These are phyloP conservation scores for Dactylonectria estremocensis DNA, from an alignment of 2,329 filamentous ascomycete genomes.

Conservation along the genomic window DNA sequence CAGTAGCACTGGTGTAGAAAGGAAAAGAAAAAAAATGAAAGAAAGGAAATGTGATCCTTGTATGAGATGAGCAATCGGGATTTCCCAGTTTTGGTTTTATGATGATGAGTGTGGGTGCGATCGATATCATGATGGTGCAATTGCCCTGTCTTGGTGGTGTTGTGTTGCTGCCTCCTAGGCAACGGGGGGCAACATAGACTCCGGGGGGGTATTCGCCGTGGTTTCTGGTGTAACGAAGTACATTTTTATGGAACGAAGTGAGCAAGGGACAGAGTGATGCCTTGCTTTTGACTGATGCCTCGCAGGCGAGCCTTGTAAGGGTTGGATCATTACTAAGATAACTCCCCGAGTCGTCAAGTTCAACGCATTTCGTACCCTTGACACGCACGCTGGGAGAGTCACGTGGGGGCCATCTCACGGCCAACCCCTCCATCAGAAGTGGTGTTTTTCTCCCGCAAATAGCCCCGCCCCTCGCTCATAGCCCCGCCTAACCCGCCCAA, in stretches of 20 bases:
- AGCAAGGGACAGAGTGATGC: constrained; percentile 6
- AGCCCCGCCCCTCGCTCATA: constrained; percentile 44
- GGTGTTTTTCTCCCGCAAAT: constrained; percentile 53
- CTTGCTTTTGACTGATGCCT: constrained; percentile 8
- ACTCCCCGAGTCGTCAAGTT: too few relatives aligned
- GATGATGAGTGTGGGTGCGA: constrained; percentile 11
- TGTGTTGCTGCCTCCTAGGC: constrained; percentile 1
- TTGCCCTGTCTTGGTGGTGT: not conserved
- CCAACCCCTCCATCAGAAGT: constrained; percentile 53
- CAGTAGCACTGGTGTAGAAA: constrained; percentile 52
- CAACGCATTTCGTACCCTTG: constrained; percentile 21
- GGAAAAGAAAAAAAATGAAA: constrained; percentile 36
- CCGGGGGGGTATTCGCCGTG: not conserved
- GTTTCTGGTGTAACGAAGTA: too few relatives aligned
- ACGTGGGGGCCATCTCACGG: constrained; percentile 52
- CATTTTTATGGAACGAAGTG: too few relatives aligned
- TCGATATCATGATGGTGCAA: constrained; percentile 23
- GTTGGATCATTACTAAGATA: too few relatives aligned
- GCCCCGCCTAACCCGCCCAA: constrained; percentile 30
- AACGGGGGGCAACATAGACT: not conserved
- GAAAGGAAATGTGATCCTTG: constrained; percentile 35
- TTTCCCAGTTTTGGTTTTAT: not conserved
- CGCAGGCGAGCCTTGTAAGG: not conserved
- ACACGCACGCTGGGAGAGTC: constrained; percentile 45
- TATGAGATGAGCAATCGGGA: constrained; percentile 24